Conservation (phyloP, 176 grass and related monocot genomes). For the Carex scoparia region DNA sequence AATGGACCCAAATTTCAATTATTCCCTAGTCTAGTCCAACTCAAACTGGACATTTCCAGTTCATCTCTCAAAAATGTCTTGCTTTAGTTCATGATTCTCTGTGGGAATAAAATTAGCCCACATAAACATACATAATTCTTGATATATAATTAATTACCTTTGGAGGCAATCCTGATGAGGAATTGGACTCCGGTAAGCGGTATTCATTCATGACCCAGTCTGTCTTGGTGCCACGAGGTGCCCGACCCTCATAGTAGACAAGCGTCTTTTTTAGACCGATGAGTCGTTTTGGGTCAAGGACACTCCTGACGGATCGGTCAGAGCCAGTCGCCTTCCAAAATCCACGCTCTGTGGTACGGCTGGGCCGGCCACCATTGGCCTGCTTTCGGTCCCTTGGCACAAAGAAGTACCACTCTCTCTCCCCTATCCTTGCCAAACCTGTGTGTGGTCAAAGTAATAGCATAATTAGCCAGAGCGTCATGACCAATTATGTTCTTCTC, state of each 20-base stretch:
- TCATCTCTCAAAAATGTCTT: not conserved
- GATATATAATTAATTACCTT: conserved; percentile 26
- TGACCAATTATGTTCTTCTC: not conserved
- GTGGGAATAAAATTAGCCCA: not conserved
- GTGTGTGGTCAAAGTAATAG: not conserved
- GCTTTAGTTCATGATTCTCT: not conserved
- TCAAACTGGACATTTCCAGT: not conserved
- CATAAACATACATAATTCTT: conserved; percentile 20
- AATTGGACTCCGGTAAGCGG: conserved; percentile 38
- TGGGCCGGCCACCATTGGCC: conserved; percentile 46
- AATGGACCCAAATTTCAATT: not conserved
- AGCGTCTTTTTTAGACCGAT: conserved; percentile 97
- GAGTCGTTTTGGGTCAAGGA: conserved; percentile 66
- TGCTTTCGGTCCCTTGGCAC: conserved; percentile 76
- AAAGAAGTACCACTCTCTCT: conserved; percentile 98
- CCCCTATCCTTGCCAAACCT: conserved; percentile 63
- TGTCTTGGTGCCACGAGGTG: conserved; percentile 68
- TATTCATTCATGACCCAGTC: conserved; percentile 99
- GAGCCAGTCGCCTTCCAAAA: conserved; percentile 99
- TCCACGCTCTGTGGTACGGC: conserved; percentile 73
- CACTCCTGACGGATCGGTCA: conserved; percentile 71
- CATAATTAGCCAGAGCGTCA: not conserved
- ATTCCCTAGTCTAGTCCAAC: not conserved
- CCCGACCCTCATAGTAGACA: conserved; percentile 82
- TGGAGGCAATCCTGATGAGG: not conserved